Conservation (phyloP, 2,329 filamentous ascomycete genomes). For the Fusarium devonianum region DNA sequence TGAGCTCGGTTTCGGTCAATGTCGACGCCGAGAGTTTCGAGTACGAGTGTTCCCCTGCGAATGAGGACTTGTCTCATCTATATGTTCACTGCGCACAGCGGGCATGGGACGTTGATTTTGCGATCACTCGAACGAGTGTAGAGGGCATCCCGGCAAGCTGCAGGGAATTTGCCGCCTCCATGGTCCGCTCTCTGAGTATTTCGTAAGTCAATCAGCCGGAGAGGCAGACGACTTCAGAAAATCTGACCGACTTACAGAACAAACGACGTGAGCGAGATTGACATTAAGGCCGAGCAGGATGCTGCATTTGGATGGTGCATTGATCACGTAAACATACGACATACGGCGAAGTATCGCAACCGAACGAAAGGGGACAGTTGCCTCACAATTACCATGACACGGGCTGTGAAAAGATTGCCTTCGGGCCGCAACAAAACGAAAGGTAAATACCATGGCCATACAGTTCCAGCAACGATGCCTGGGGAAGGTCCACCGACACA, state of each 20-base stretch:
- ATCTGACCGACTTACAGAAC: constrained; percentile 27
- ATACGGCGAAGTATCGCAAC: constrained; percentile 35
- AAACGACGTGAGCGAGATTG: constrained; percentile 19
- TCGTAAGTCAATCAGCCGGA: constrained; percentile 31
- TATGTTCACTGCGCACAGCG: constrained; percentile 43
- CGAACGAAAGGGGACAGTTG: constrained; percentile 15
- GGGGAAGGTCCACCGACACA: constrained; percentile 17
- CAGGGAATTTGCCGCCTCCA: constrained; percentile 23
- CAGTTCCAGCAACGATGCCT: constrained; percentile 10
- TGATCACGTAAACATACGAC: constrained; percentile 28
- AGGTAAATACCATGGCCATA: constrained; percentile 15
- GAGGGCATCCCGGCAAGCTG: constrained; percentile 25
- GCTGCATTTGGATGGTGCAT: constrained; percentile 17
- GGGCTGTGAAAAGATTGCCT: constrained; percentile 18
- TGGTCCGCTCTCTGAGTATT: constrained; percentile 37
- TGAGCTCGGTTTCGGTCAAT: constrained; percentile 32
- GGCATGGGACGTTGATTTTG: constrained; percentile 46
- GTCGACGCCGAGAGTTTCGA: constrained; percentile 40
- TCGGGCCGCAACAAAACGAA: neutral
- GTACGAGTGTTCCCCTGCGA: constrained; percentile 29
- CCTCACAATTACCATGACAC: constrained; percentile 38
- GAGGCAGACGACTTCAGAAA: neutral
- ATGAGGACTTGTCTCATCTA: constrained; percentile 31
- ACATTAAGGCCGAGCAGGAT: constrained; percentile 23
- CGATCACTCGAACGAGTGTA: constrained; percentile 19